Percentiles rank a stretch among this genome's conserved stretches.
Evolutionary conservation across 2,329 filamentous ascomycete genomes (phyloP).

Genomic region (Sporothrix globosa): DNA sequence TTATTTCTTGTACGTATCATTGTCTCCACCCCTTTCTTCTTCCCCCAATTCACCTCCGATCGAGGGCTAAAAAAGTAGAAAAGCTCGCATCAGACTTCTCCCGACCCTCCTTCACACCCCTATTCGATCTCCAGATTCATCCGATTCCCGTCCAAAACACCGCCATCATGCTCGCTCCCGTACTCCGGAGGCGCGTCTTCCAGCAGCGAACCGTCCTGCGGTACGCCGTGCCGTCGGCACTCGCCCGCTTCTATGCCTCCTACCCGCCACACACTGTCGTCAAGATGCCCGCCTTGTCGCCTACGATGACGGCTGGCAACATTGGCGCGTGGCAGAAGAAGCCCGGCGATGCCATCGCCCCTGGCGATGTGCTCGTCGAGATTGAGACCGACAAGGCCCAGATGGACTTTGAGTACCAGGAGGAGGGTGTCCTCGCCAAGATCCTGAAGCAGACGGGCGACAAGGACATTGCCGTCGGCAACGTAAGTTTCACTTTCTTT

Average conservation of each 20-base stretch:
- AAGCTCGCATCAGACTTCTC: constrained; percentile 30
- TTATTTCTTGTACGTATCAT: constrained; percentile 22
- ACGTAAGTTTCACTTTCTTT: constrained; percentile 65
- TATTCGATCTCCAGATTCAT: constrained; percentile 18
- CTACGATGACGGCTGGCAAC: constrained; percentile 95
- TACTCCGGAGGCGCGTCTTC: constrained; percentile 65
- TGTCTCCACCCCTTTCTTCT: constrained; percentile 28
- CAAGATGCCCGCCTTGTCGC: constrained; percentile 97
- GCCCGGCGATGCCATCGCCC: constrained; percentile 79
- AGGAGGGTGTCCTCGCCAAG: constrained; percentile 85
- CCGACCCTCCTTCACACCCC: constrained; percentile 17
- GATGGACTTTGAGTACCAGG: constrained; percentile 93
- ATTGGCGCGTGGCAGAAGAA: constrained; percentile 99
- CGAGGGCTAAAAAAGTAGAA: constrained; percentile 28
- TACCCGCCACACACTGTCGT: constrained; percentile 94
- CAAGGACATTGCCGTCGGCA: constrained; percentile 93
- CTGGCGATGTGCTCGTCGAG: constrained; percentile 91
- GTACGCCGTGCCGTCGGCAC: constrained; percentile 56
- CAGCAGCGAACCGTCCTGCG: constrained; percentile 56
- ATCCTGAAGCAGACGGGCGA: constrained; percentile 88
- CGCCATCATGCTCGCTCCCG: constrained; percentile 63
- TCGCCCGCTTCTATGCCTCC: constrained; percentile 72
- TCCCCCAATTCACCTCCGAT: constrained; percentile 32
- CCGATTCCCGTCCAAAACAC: constrained; percentile 31
- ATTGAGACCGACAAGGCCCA: constrained; percentile 94